These are phyloP conservation scores for Asterophora parasitica DNA, from an alignment of 768 basidiomycete genomes.

Conservation along the genomic window DNA sequence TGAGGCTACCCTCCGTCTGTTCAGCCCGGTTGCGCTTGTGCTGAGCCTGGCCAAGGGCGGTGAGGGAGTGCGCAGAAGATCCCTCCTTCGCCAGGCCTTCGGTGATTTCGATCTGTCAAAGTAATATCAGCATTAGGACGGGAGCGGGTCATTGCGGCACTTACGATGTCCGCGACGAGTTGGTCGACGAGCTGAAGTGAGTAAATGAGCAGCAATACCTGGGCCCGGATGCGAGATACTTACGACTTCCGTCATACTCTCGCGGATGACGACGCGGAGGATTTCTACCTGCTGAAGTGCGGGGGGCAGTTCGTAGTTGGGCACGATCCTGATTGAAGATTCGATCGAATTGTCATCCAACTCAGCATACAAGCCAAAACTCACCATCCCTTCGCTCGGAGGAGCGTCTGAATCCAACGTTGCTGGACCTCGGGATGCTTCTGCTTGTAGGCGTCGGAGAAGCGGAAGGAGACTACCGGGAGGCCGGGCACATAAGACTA, in stretches of 20 bases:
- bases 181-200: conserved; percentile 56
- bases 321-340: conserved; percentile 34
- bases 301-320: conserved; percentile 51
- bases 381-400: conserved; percentile 52
- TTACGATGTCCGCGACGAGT: conserved; percentile 64
- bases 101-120: conserved; percentile 54
- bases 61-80: conserved; percentile 50
- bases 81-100: conserved; percentile 46
- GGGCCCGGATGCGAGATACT: conserved; percentile 28
- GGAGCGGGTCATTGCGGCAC: conserved; percentile 14
- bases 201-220: conserved; percentile 46
- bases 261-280: conserved; percentile 61
- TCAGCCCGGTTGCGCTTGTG: conserved; percentile 29
- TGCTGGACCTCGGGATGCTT: conserved; percentile 56
- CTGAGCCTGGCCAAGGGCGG: conserved; percentile 29
- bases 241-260: conserved; percentile 50
- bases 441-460: conserved; percentile 52
- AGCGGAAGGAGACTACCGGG: conserved; percentile 64
- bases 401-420: conserved; percentile 51
- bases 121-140: not conserved
- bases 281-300: conserved; percentile 51
- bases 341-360: not conserved
- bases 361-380: conserved; percentile 23
- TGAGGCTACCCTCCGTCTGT: conserved; percentile 39
- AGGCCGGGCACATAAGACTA: conserved; percentile 53